Evolutionary conservation across 805 yeast species (phyloP).

Genomic region (Tetrapisispora pingtungensis): DNA sequence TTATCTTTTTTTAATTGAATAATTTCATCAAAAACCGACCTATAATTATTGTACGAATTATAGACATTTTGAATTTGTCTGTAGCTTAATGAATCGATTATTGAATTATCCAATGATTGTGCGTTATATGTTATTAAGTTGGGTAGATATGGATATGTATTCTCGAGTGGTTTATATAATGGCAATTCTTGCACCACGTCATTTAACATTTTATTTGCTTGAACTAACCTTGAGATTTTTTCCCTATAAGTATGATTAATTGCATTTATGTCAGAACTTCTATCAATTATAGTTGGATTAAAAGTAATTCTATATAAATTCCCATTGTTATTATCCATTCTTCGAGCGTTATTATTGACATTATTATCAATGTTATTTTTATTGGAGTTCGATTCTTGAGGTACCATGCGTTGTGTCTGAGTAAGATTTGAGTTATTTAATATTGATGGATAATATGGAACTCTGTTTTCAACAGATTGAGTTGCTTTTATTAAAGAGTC

Average conservation of each 20-base stretch:
- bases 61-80: neutral
- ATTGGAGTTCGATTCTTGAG: no score
- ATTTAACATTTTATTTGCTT: neutral
- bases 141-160: constrained; percentile 1
- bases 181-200: neutral
- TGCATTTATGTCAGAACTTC: neutral
- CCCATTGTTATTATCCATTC: neutral
- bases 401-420: no score
- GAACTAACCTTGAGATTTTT: constrained; percentile 1
- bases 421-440: neutral
- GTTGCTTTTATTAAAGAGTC: constrained; percentile 21
- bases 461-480: constrained; percentile 9
- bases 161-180: neutral
- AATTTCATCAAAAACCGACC: neutral
- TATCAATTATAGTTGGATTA: neutral
- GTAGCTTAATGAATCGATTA: neutral
- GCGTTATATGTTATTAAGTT: neutral
- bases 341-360: neutral
- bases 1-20: neutral
- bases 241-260: neutral
- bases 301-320: neutral
- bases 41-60: neutral
- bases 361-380: neutral
- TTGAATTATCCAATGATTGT: neutral
- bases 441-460: neutral